Conservation (phyloP, 2,329 filamentous ascomycete species). For the Neopestalotiopsis clavispora region DNA sequence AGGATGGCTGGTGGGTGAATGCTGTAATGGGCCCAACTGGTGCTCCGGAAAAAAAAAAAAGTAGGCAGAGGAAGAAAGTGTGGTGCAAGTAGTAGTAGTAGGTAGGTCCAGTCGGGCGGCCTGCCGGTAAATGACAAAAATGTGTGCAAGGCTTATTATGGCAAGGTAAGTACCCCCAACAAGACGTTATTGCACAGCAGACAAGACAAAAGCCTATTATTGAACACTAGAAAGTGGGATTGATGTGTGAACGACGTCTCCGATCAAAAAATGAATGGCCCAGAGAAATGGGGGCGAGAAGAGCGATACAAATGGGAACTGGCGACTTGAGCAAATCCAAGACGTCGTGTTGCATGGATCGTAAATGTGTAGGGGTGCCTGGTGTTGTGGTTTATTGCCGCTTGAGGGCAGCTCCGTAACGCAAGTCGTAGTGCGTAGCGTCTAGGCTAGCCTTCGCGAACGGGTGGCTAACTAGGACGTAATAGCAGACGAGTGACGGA, state of each 20-base stretch:
- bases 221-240: neutral
- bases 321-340: neutral
- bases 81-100: neutral
- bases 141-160: conserved; percentile 3
- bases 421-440: neutral
- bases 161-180: neutral
- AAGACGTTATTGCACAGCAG: neutral
- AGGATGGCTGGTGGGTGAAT: neutral
- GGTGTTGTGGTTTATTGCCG: conserved; percentile 11
- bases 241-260: too few species aligned
- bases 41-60: neutral
- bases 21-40: neutral
- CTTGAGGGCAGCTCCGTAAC: conserved; percentile 6
- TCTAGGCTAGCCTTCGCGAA: conserved; percentile 6
- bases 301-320: neutral
- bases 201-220: neutral
- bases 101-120: neutral
- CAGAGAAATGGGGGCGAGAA: neutral
- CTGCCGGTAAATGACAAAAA: neutral
- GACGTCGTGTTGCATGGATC: conserved; percentile 11
- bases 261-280: neutral
- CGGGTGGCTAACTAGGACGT: conserved; percentile 7
- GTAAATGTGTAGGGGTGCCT: conserved; percentile 10
- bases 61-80: neutral
- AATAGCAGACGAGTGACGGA: conserved; percentile 10